These are phyloP conservation scores for Theileria luwenshuni DNA, from an alignment of 169 alveolate species.

Conservation along the genomic window DNA sequence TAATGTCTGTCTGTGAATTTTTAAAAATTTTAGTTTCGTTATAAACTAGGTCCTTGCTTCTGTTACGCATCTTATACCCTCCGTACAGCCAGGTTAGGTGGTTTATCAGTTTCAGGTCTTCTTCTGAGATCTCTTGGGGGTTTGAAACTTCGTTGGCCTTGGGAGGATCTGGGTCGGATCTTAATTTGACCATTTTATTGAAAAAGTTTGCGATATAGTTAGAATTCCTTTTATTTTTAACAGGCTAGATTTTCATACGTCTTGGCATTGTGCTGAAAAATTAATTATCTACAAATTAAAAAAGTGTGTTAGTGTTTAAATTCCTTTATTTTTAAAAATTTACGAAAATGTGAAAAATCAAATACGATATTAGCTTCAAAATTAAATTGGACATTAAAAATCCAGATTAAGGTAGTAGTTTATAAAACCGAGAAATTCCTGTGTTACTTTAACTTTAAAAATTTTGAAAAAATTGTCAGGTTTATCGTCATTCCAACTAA, in stretches of 20 bases:
- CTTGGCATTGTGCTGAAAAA: neutral
- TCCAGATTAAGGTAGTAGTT: neutral
- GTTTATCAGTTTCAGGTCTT: conserved; percentile 46
- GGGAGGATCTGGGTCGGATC: neutral
- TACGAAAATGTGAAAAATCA: neutral
- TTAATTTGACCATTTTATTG: neutral
- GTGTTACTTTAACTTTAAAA: conserved; percentile 46
- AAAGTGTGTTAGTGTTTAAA: neutral
- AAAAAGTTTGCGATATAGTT: neutral
- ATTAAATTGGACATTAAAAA: neutral
- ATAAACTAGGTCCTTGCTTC: neutral
- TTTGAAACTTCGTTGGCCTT: neutral
- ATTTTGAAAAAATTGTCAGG: conserved; percentile 54
- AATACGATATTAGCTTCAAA: too few species aligned
- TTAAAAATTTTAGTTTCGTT: neutral
- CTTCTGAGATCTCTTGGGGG: conserved; percentile 45
- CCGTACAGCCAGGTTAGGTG: conserved; percentile 69
- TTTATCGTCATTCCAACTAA: conserved; percentile 5
- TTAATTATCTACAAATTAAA: too few species aligned
- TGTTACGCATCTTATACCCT: conserved; percentile 41
- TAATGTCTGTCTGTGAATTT: neutral
- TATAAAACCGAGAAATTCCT: conserved; percentile 5
- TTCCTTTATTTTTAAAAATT: neutral
- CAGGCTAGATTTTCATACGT: neutral
- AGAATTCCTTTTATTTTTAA: neutral